phyloP scores from a whole-genome alignment of 306 rosid genomes.

The Dryas alaskensis region DNA sequence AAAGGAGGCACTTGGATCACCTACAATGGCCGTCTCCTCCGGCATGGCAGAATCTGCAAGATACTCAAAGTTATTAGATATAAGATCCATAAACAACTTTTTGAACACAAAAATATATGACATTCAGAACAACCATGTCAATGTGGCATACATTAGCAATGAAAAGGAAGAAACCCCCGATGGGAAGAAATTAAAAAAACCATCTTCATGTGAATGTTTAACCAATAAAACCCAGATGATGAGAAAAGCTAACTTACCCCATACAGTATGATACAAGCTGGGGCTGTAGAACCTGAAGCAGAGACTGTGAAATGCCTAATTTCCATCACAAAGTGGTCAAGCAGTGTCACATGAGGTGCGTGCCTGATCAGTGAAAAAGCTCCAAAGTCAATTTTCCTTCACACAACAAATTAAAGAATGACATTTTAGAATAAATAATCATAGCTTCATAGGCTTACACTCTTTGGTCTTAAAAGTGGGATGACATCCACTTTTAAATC shows the following conservation, averaged over 20 bases:
- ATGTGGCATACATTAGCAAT: neutral
- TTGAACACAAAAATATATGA: neutral
- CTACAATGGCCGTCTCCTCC: conserved; percentile 55
- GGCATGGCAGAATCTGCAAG: conserved; percentile 60
- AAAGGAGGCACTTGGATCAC: conserved; percentile 52
- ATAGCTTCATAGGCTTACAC: conserved; percentile 23
- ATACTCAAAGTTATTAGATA: neutral
- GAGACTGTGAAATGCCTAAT: conserved; percentile 24
- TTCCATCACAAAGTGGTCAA: conserved; percentile 26
- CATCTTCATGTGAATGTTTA: neutral
- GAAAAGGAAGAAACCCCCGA: neutral
- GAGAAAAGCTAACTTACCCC: conserved; percentile 32
- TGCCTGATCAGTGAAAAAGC: neutral
- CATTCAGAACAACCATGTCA: neutral
- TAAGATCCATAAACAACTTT: neutral
- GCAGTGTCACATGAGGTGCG: conserved; percentile 3
- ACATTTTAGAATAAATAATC: neutral
- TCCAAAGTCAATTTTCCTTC: neutral
- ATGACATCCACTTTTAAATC: conserved; percentile 55
- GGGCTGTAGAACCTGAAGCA: conserved; percentile 28
- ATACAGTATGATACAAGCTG: conserved; percentile 36
- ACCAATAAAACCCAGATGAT: neutral
- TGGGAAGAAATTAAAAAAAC: neutral
- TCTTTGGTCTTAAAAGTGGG: conserved; percentile 29
- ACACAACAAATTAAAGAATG: neutral